Conservation (phyloP, 495 filamentous ascomycete genomes). For the Trichoderma erinaceum region DNA sequence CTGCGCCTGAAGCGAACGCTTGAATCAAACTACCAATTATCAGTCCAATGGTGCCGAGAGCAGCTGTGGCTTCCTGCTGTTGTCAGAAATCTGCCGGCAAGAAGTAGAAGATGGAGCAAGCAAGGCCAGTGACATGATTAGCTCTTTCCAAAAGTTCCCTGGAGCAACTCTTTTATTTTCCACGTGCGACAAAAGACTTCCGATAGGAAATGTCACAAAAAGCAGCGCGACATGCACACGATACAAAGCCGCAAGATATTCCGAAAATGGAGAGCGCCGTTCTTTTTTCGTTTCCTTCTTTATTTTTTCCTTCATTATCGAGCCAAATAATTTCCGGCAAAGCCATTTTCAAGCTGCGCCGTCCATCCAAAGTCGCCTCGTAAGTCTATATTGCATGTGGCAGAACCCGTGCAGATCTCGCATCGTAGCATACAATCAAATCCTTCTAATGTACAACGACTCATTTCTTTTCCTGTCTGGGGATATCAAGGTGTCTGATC, state of each 20-base stretch:
- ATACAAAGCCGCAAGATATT: neutral
- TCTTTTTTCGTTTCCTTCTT: neutral
- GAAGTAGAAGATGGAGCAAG: neutral
- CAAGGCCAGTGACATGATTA: neutral
- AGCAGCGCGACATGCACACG: neutral
- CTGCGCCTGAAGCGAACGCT: neutral
- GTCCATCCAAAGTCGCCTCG: neutral
- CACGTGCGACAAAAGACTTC: neutral
- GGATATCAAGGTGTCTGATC: neutral
- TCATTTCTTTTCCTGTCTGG: neutral
- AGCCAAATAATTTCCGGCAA: neutral
- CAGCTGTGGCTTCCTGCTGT: neutral
- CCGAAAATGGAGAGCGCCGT: neutral
- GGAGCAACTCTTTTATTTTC: neutral
- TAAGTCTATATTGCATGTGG: slow-evolving; percentile 5
- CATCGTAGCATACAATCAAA: slow-evolving; percentile 12
- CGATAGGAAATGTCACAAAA: neutral
- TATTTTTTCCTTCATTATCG: neutral
- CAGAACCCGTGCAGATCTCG: neutral
- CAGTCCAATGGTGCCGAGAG: neutral
- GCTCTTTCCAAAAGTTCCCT: neutral
- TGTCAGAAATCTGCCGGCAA: neutral
- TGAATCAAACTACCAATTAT: neutral
- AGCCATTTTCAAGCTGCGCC: neutral
- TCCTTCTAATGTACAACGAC: slow-evolving; percentile 10